Percentiles rank a stretch among this genome's conserved stretches.
Evolutionary conservation across 2,329 filamentous ascomycete species (phyloP).

Genomic region (Xylariaceae sp.): DNA sequence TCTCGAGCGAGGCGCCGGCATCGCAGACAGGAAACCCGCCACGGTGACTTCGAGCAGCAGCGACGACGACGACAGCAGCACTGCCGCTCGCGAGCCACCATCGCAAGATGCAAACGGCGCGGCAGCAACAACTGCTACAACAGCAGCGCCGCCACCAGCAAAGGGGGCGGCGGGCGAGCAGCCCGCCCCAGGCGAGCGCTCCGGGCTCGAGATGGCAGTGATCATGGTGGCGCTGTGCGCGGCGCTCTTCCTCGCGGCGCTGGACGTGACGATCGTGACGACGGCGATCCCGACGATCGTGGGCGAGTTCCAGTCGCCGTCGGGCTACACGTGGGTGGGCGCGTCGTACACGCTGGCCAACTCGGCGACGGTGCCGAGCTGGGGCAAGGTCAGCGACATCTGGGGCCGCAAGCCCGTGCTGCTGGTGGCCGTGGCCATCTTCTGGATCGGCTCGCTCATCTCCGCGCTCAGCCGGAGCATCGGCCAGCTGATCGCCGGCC

Average conservation of each 20-base stretch:
- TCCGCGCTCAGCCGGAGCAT: constrained; percentile 58
- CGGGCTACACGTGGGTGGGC: constrained; percentile 80
- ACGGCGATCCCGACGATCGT: constrained; percentile 72
- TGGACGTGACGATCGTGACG: constrained; percentile 68
- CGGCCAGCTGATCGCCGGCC: constrained; percentile 58
- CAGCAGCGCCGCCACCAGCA: too few species aligned
- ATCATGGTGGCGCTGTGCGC: constrained; percentile 43
- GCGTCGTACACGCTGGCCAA: constrained; percentile 75
- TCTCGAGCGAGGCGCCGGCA: constrained; percentile 20
- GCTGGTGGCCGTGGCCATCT: constrained; percentile 56
- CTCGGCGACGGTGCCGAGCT: constrained; percentile 70
- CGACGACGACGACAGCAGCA: constrained; percentile 17
- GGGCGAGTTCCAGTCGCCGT: constrained; percentile 65
- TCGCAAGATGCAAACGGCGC: constrained; percentile 13
- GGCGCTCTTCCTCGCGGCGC: constrained; percentile 58
- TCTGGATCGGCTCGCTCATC: constrained; percentile 60
- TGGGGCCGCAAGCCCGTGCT: constrained; percentile 64
- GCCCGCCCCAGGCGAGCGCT: constrained; percentile 28
- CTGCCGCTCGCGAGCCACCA: neutral
- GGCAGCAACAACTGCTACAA: too few species aligned
- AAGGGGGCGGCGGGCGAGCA: neutral
- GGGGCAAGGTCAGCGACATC: constrained; percentile 68
- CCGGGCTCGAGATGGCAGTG: constrained; percentile 37
- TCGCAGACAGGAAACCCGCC: constrained; percentile 4
- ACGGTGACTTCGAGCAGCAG: constrained; percentile 20